phyloP scores from a whole-genome alignment of 352 stramenopile species.

The Phytophthora syringae region DNA sequence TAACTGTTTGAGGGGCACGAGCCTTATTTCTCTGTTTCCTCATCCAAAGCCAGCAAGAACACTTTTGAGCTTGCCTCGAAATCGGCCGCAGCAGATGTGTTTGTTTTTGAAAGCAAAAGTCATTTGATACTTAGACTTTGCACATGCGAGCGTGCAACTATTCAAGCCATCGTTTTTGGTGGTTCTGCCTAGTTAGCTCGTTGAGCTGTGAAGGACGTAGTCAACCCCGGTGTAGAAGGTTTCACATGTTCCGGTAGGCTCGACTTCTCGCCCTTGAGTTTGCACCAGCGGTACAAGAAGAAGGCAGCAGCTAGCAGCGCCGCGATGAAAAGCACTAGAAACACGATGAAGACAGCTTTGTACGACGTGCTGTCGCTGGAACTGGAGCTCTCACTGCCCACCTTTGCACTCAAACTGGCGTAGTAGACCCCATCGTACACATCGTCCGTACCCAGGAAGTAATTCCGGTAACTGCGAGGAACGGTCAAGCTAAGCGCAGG shows the following conservation, averaged over 20 bases:
- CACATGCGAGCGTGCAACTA: too few relatives aligned
- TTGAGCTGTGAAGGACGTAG: background rate
- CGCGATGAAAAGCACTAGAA: conserved; percentile 46
- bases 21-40: too few relatives aligned
- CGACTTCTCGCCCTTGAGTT: conserved; percentile 20
- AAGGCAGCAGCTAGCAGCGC: conserved; percentile 24
- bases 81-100: too few relatives aligned
- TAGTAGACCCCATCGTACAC: conserved; percentile 45
- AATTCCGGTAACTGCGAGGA: conserved; percentile 1
- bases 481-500: conserved; percentile 35
- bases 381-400: background rate
- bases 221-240: background rate
- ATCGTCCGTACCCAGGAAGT: conserved; percentile 40
- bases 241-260: conserved; percentile 9
- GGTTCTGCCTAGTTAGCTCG: background rate
- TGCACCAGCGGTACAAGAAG: conserved; percentile 31
- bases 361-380: conserved; percentile 27
- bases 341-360: conserved; percentile 52
- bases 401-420: conserved; percentile 10
- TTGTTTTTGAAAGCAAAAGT: too few relatives aligned
- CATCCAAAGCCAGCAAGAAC: too few relatives aligned
- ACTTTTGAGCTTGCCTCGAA: too few relatives aligned
- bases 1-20: too few relatives aligned
- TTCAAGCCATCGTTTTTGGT: too few relatives aligned
- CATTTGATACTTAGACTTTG: too few relatives aligned